Percentiles rank a stretch among this genome's conserved stretches.
phyloP scores from a whole-genome alignment of 208 protist genomes.

The Wallacemonas rigidus region DNA sequence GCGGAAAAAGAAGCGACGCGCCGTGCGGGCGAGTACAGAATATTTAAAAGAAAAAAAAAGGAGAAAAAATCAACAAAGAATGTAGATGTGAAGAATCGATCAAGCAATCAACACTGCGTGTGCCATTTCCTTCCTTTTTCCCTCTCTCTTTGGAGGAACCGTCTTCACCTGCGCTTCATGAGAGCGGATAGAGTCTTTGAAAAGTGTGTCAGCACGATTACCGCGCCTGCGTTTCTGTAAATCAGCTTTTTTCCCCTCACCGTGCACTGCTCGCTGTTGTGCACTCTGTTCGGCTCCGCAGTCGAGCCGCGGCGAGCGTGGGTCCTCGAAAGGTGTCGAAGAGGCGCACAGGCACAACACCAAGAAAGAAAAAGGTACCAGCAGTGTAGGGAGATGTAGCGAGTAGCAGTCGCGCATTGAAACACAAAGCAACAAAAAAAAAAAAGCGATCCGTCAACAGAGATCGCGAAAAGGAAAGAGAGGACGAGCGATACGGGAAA shows the following conservation, averaged over 20 bases:
- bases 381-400: no score
- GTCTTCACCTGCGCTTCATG: no score
- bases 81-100: neutral
- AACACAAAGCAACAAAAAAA: conserved; percentile 1
- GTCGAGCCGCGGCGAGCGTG: no score
- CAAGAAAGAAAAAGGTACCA: no score
- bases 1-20: conserved; percentile 16
- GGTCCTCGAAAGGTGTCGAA: no score
- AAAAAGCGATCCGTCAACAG: neutral
- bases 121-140: no score
- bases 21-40: neutral
- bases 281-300: no score
- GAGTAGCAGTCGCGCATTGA: neutral
- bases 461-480: neutral
- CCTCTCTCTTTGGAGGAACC: no score
- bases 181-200: neutral
- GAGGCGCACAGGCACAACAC: no score
- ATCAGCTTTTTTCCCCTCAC: no score
- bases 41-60: conserved; percentile 20
- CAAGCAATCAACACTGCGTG: no score
- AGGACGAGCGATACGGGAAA: neutral
- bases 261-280: no score
- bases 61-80: conserved; percentile 8
- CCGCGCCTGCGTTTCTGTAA: neutral
- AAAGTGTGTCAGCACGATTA: neutral